These are phyloP conservation scores for Corylus avellana DNA, from an alignment of 306 rosid genomes.

Conservation along the genomic window DNA sequence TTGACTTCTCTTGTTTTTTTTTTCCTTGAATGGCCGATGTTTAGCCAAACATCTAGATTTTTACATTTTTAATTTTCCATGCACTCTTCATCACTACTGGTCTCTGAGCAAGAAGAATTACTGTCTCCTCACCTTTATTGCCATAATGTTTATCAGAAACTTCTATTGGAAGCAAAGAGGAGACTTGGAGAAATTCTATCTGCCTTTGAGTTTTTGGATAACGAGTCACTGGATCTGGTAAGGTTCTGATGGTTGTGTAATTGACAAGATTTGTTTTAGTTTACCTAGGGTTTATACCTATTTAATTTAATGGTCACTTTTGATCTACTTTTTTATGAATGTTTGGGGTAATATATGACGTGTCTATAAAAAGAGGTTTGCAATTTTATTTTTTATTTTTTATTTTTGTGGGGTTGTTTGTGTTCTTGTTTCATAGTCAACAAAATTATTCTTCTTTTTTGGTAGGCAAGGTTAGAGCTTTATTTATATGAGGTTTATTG, in stretches of 20 bases:
- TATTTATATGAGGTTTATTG: not conserved
- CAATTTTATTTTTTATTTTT: not conserved
- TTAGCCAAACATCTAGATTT: constrained; percentile 15
- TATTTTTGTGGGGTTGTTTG: not conserved
- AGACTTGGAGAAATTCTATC: constrained; percentile 95
- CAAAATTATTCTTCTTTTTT: not conserved
- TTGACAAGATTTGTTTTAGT: not conserved
- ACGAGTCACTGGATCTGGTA: constrained; percentile 75
- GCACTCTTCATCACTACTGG: constrained; percentile 16
- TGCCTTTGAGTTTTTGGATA: constrained; percentile 93
- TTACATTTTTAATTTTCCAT: constrained; percentile 15
- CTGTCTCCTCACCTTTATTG: constrained; percentile 34
- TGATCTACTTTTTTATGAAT: not conserved
- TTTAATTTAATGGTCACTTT: not conserved
- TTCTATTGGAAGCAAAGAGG: constrained; percentile 82
- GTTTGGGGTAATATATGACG: not conserved
- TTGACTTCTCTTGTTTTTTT: constrained; percentile 2
- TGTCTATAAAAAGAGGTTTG: not conserved
- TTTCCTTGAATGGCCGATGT: not conserved
- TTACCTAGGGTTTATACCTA: constrained; percentile 8
- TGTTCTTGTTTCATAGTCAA: not conserved
- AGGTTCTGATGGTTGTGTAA: constrained; percentile 13
- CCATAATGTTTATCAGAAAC: constrained; percentile 56
- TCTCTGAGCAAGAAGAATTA: constrained; percentile 12
- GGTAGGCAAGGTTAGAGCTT: not conserved